Evolutionary conservation across 768 basidiomycete species (phyloP).

Genomic region (Pholiota molesta): DNA sequence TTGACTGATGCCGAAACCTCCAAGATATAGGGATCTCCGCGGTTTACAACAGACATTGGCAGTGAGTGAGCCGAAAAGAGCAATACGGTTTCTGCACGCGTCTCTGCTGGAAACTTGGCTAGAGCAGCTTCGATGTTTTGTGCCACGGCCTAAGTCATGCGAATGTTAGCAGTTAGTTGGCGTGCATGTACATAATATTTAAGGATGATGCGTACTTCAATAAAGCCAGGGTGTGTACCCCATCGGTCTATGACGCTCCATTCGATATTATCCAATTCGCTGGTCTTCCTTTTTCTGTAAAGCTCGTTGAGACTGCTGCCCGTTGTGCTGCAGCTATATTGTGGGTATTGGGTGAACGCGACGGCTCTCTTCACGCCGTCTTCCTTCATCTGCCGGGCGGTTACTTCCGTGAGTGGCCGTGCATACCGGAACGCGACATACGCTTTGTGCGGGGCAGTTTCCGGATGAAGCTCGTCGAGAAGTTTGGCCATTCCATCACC

Average conservation of each 20-base stretch:
- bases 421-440: constrained; percentile 98
- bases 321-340: constrained; percentile 98
- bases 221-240: constrained; percentile 93
- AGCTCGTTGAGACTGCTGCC: constrained; percentile 97
- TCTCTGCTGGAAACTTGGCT: constrained; percentile 71
- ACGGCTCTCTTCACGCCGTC: constrained; percentile 93
- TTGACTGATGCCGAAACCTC: constrained; percentile 95
- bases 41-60: constrained; percentile 98
- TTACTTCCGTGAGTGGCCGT: constrained; percentile 82
- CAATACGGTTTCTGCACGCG: constrained; percentile 75
- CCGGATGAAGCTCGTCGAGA: constrained; percentile 93
- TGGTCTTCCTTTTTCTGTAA: constrained; percentile 63
- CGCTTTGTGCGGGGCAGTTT: constrained; percentile 91
- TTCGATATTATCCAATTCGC: constrained; percentile 68
- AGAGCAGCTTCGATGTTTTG: constrained; percentile 87
- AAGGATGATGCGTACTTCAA: constrained; percentile 70
- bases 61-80: constrained; percentile 98
- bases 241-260: constrained; percentile 99
- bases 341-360: constrained; percentile 98
- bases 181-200: constrained; percentile 1
- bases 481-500: constrained; percentile 89
- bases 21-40: constrained; percentile 95
- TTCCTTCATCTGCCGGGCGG: constrained; percentile 78
- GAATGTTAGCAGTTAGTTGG: constrained; percentile 14
- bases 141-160: constrained; percentile 72